Conservation (phyloP, 257 asterid species). For the Linaria vulgaris region DNA sequence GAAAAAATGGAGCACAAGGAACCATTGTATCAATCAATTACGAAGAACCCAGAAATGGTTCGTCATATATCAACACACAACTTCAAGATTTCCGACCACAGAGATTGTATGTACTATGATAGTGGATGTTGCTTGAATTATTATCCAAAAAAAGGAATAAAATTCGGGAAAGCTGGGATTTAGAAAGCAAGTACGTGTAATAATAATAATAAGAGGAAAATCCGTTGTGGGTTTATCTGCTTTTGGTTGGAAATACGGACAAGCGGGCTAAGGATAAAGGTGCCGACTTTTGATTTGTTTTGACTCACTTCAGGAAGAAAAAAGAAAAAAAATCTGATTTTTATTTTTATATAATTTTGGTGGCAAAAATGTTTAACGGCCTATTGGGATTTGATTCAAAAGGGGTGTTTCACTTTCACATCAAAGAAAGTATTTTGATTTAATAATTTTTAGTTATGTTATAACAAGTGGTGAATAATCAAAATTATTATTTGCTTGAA, state of each 20-base stretch:
- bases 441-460: too few species aligned
- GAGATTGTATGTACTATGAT: constrained; percentile 5
- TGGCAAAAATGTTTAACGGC: too few species aligned
- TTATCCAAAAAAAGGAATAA: background rate
- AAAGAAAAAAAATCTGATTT: constrained; percentile 29
- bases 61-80: constrained; percentile 9
- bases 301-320: constrained; percentile 31
- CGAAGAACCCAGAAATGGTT: constrained; percentile 35
- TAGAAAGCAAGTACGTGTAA: constrained; percentile 11
- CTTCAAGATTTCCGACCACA: constrained; percentile 19
- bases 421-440: too few species aligned
- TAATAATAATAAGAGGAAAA: constrained; percentile 17
- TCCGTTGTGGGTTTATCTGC: constrained; percentile 31
- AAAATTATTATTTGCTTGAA: too few species aligned
- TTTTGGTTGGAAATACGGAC: constrained; percentile 36
- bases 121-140: constrained; percentile 9
- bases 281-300: constrained; percentile 31
- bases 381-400: too few species aligned
- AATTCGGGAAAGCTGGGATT: constrained; percentile 20
- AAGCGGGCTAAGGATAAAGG: constrained; percentile 55
- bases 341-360: too few species aligned
- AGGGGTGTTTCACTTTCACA: too few species aligned
- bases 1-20: constrained; percentile 24
- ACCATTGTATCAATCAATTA: constrained; percentile 39
- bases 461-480: too few species aligned